Percentiles rank a stretch among this genome's conserved stretches.
phyloP scores from a whole-genome alignment of 2,329 filamentous ascomycete species.

The Penicillium sp. region DNA sequence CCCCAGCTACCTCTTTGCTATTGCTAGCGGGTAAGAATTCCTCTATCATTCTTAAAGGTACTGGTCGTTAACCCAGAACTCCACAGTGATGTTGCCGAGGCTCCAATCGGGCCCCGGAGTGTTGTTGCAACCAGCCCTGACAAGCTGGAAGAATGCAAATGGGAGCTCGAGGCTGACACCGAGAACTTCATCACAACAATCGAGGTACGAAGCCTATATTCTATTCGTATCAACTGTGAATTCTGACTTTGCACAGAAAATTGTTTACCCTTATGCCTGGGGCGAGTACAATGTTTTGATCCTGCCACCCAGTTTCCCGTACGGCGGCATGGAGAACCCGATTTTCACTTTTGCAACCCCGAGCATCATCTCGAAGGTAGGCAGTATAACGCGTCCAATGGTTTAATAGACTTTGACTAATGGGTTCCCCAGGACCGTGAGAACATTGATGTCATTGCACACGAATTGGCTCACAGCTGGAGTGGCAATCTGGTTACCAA shows the following conservation, averaged over 20 bases:
- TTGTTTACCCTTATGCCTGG: slow-evolving; percentile 87
- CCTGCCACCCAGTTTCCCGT: slow-evolving; percentile 84
- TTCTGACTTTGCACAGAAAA: slow-evolving; percentile 41
- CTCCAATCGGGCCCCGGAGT: slow-evolving; percentile 82
- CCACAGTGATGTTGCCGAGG: slow-evolving; percentile 73
- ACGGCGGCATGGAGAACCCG: slow-evolving; percentile 82
- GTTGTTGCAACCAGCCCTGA: slow-evolving; percentile 85
- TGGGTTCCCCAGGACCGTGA: slow-evolving; percentile 61
- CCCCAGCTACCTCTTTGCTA: slow-evolving; percentile 89
- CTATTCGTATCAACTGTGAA: neutral
- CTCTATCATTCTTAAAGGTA: neutral
- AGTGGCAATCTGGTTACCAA: slow-evolving; percentile 71
- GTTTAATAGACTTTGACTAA: neutral
- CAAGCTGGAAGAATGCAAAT: slow-evolving; percentile 77
- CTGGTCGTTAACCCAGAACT: neutral
- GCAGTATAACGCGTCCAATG: neutral
- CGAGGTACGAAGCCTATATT: slow-evolving; percentile 56
- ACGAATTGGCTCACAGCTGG: slow-evolving; percentile 76
- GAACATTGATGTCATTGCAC: slow-evolving; percentile 94
- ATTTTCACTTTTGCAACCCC: slow-evolving; percentile 95
- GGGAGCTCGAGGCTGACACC: slow-evolving; percentile 87
- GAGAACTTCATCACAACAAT: slow-evolving; percentile 88
- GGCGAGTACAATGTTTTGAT: slow-evolving; percentile 92
- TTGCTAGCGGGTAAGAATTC: slow-evolving; percentile 60
- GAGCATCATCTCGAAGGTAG: slow-evolving; percentile 78